Evolutionary conservation across 805 yeast species (phyloP).

Genomic region (Zygoascus flipseniorum): DNA sequence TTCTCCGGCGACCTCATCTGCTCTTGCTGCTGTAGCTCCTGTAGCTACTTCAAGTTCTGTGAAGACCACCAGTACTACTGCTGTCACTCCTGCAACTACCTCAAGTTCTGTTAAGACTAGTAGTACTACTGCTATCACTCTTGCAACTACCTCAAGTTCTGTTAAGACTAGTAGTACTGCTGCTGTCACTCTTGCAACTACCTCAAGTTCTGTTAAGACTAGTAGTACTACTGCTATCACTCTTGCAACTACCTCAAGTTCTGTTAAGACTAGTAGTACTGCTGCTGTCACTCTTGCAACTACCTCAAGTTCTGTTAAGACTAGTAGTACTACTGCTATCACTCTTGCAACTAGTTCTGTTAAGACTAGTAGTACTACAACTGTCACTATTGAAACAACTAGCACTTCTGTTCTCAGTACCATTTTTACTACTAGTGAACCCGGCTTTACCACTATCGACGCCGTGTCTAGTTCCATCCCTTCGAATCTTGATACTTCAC

Average conservation of each 20-base stretch:
- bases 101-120: neutral
- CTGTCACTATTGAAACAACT: neutral
- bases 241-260: neutral
- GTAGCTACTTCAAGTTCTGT: neutral
- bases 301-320: neutral
- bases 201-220: neutral
- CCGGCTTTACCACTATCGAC: no score
- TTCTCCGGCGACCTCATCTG: neutral
- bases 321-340: neutral
- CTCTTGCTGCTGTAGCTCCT: neutral
- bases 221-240: neutral
- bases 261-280: neutral
- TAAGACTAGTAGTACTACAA: neutral
- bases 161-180: neutral
- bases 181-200: neutral
- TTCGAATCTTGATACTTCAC: no score
- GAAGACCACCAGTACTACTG: neutral
- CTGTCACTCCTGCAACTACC: neutral
- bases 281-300: neutral
- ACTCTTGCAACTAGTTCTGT: neutral
- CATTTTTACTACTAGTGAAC: neutral
- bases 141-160: neutral
- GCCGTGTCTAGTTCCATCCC: no score
- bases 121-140: neutral
- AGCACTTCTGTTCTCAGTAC: neutral